Evolutionary conservation across 2,329 filamentous ascomycete genomes (phyloP), one percentile per base, ranked within the genome.

Genomic region (Helotiales sp.): DNA sequence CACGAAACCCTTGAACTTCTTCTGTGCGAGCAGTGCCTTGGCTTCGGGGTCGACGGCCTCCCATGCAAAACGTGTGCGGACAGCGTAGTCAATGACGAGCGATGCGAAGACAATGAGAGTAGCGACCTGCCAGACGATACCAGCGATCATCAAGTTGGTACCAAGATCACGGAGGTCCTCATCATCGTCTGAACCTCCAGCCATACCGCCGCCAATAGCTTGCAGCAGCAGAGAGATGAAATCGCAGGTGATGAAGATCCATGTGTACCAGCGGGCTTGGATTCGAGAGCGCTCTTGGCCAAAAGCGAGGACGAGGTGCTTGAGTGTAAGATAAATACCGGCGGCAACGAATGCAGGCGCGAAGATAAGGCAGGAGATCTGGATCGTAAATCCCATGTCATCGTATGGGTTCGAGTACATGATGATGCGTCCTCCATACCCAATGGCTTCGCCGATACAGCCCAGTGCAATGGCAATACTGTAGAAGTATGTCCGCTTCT

Each of bases 241-340:
- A 76, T 89, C 86, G 75, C 83, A 84, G 58, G 84, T 80, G 71
- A 90, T 85, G 78, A 91, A 90, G 78, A 85, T 80, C 47, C 81
- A 77, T 8, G 83, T 84, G 67, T 85, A 85, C 61, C 75, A 80
- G 57, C 77, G 75, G 0, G 82, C 81, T 15, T 75, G 75, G 49
- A 85, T 63, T 17, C 59, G 58, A 6, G 64, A 66, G 28, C 61
- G 60, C 59, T 65, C 30, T 65, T 68, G 17, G 32, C 71, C 71
- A 26, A 74, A 74, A 8, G 65, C 62, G 10, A 67, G 60, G 22
- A 72, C 64, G 28, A 75, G 43, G 43, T 70, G 66, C 40, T 70
- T 68, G 67, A 90, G 83, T 3, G 85, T 88, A 28, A 90, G 82
- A 79, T 90, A 90, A 76, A 89, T 84, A 74, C 63, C 83, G 67